Percentiles rank a stretch among this genome's conserved stretches.
Conservation (phyloP, 2,329 filamentous ascomycete genomes). For the Bipolaris zeicola region DNA sequence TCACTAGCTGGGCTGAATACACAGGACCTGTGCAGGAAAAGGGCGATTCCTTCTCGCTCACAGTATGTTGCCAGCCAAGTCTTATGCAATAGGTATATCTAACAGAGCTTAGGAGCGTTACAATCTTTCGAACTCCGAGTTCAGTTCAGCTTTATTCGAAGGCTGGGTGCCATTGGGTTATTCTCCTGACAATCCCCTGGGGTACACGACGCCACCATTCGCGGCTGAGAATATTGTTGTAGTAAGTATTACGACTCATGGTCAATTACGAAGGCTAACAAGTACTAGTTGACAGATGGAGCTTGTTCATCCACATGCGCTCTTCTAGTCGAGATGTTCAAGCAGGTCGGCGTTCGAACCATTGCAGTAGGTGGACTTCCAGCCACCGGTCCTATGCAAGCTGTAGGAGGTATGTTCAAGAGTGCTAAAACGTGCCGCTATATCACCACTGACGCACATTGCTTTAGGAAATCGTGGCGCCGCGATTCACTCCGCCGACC, state of each 20-base stretch:
- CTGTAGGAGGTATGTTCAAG: constrained; percentile 54
- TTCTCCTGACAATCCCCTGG: neutral
- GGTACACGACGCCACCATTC: neutral
- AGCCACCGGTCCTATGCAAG: constrained; percentile 43
- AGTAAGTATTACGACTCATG: neutral
- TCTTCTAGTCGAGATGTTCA: constrained; percentile 54
- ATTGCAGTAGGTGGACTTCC: constrained; percentile 64
- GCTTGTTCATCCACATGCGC: constrained; percentile 63
- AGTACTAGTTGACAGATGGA: constrained; percentile 55
- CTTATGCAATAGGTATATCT: neutral
- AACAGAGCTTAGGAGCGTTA: constrained; percentile 9
- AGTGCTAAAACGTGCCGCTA: neutral
- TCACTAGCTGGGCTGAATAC: constrained; percentile 51
- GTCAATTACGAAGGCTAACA: neutral
- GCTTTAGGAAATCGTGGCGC: constrained; percentile 52
- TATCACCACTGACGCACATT: neutral
- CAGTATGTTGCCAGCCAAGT: constrained; percentile 5
- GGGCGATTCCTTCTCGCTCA: constrained; percentile 45
- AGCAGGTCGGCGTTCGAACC: constrained; percentile 56
- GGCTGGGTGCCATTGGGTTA: neutral
- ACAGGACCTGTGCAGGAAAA: constrained; percentile 31
- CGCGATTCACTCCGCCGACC: constrained; percentile 42
- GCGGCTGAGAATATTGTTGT: constrained; percentile 6
- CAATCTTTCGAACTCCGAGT: neutral
- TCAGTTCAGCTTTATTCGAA: neutral